Evolutionary conservation across 495 filamentous ascomycete genomes (phyloP).

Genomic region (Neurospora tetraspora): DNA sequence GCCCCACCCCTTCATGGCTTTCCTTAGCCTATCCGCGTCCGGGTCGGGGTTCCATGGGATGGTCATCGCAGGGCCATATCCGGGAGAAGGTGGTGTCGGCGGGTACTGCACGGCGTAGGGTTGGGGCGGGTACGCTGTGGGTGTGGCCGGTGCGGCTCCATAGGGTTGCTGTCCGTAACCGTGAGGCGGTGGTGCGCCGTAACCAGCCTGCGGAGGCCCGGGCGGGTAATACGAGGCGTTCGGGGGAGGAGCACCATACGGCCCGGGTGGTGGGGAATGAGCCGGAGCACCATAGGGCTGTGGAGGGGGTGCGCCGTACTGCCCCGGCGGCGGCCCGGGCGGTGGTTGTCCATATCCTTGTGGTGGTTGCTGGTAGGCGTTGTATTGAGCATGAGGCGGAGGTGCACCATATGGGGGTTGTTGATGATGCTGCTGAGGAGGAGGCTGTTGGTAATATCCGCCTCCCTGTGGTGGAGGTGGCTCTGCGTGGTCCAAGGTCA

Average conservation of each 20-base stretch:
- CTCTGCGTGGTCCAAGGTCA: slow-evolving; percentile 10
- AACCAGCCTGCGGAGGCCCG: not conserved
- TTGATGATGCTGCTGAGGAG: slow-evolving; percentile 12
- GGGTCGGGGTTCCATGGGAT: slow-evolving; percentile 53
- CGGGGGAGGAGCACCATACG: slow-evolving; percentile 2
- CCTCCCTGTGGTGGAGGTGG: slow-evolving; percentile 21
- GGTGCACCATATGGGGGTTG: slow-evolving; percentile 5
- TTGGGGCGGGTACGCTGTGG: slow-evolving; percentile 26
- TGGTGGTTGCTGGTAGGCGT: slow-evolving; percentile 7
- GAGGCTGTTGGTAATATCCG: slow-evolving; percentile 19
- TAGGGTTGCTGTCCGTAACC: slow-evolving; percentile 15
- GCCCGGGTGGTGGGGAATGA: slow-evolving; percentile 1
- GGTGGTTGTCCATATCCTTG: slow-evolving; percentile 3
- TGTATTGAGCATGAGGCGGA: slow-evolving; percentile 10
- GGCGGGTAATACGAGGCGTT: slow-evolving; percentile 5
- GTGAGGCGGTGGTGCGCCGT: not conserved
- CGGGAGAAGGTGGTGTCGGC: slow-evolving; percentile 47
- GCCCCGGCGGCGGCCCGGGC: slow-evolving; percentile 1
- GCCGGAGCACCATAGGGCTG: slow-evolving; percentile 7
- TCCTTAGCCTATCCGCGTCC: slow-evolving; percentile 60
- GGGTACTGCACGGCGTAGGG: slow-evolving; percentile 21
- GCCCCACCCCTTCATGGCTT: slow-evolving; percentile 87
- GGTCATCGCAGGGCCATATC: slow-evolving; percentile 51
- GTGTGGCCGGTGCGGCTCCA: slow-evolving; percentile 20
- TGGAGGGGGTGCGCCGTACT: slow-evolving; percentile 6